Base-by-base conservation (phyloP, 2,329 filamentous ascomycete genomes). In the Diaporthe amygdali region DNA sequence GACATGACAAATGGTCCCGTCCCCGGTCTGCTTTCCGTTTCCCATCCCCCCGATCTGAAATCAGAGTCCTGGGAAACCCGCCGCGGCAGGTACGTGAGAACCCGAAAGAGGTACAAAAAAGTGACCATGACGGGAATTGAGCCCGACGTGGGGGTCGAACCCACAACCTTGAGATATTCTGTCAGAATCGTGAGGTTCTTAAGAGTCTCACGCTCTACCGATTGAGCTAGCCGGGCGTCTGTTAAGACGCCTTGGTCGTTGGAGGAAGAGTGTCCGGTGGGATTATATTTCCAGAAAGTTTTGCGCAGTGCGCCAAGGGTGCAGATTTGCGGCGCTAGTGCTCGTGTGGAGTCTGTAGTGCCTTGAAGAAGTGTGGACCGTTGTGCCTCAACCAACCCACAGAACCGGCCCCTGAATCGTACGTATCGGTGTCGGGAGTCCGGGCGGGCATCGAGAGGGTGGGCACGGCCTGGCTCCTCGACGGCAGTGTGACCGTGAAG, bases 181-280 rank as follows among this genome's bases (percentile, higher is more conserved):
- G 15, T 66, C 47, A 71, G 64, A 71, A 69, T 56, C 70, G 66
- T 51, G 66, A 71, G 41, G 30, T 25, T 52, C 44, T 10, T 88
- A 88, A 89, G 90, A 91, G 90, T 91, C 89, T 90, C 87, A 91
- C 89, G 89, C 89, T 92, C 90, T 91, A 91, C 88, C 87, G 87
- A 90, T 90, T 90, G 88, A 90, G 88, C 88, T 90, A 90, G 85
- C 86, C 85, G 83, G 86, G 86, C 85, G 71, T 30, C 68, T 41
- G 30, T 32, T 1, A 68, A 68, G 71, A 61, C 68, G 68, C 68
- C 30, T 59, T 54, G 27, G 17, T 72, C 55, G 71, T 67, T 72
- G 61, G 2, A 3, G 15, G 3, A 1, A 1, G 1, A 0, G 0
- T 3, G 1, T n/a, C 17, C 2, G 15, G 2, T 6, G 9, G 4